phyloP scores from a whole-genome alignment of 345 rosid genomes.

The Orychophragmus violaceus region DNA sequence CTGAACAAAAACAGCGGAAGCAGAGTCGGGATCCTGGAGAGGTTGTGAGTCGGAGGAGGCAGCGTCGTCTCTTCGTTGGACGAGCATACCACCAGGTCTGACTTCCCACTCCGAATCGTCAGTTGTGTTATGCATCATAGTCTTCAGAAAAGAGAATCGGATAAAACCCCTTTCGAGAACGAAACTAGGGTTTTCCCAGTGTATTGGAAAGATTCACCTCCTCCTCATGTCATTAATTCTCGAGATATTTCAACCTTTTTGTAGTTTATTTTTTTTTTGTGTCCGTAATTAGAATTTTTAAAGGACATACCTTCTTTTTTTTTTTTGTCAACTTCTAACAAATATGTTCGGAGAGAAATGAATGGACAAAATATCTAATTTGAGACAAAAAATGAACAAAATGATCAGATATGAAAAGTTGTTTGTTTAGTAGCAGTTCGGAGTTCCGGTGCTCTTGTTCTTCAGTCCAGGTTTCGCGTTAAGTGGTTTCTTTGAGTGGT shows the following conservation, averaged over 20 bases:
- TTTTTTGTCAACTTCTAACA: too few species aligned
- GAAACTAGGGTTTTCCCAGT: conserved; percentile 21
- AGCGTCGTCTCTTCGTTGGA: conserved; percentile 47
- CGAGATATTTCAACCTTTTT: not conserved
- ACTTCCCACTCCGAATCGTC: conserved; percentile 41
- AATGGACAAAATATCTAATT: too few species aligned
- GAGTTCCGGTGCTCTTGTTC: too few species aligned
- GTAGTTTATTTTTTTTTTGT: too few species aligned
- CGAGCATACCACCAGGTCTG: conserved; percentile 53
- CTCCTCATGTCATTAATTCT: not conserved
- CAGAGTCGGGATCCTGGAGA: conserved; percentile 23
- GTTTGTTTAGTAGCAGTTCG: too few species aligned
- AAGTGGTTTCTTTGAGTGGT: too few species aligned
- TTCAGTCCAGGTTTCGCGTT: too few species aligned
- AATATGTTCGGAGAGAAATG: too few species aligned
- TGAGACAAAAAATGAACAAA: too few species aligned
- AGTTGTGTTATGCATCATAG: conserved; percentile 19
- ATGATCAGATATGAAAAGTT: too few species aligned
- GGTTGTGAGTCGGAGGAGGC: conserved; percentile 12
- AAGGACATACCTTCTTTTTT: too few species aligned
- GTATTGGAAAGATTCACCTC: not conserved
- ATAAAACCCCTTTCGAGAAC: not conserved
- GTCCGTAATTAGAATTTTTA: too few species aligned
- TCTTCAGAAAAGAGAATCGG: not conserved
- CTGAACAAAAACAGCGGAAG: conserved; percentile 22